A percentile compares a stretch with the other conserved stretches of the same genome.
Conservation (phyloP, 352 stramenopile species). For the Phytophthora constricta region DNA sequence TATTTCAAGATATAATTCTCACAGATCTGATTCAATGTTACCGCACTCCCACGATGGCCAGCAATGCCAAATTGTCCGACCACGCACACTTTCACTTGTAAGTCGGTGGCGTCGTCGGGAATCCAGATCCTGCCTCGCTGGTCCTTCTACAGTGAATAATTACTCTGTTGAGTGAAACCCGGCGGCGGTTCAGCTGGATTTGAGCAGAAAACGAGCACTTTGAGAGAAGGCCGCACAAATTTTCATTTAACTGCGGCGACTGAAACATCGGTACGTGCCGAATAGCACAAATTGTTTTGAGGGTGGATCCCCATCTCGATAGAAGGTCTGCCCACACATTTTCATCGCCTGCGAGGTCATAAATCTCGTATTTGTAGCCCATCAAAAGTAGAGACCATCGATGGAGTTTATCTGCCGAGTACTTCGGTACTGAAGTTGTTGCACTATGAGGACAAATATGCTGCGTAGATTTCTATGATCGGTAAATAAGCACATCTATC, state of each 20-base stretch:
- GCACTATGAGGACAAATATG: slow-evolving; percentile 13
- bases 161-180: neutral
- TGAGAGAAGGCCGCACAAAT: neutral
- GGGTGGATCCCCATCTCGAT: neutral
- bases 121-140: neutral
- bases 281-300: neutral
- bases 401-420: slow-evolving; percentile 9
- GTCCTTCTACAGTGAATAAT: neutral
- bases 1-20: slow-evolving; percentile 19
- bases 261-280: neutral
- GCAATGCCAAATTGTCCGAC: slow-evolving; percentile 29
- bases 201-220: neutral
- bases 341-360: neutral
- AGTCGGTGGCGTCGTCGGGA: slow-evolving; percentile 2
- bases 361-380: slow-evolving; percentile 15
- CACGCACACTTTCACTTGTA: slow-evolving; percentile 32
- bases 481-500: slow-evolving; percentile 25
- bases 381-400: slow-evolving; percentile 13
- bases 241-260: neutral
- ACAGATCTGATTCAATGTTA: slow-evolving; percentile 18
- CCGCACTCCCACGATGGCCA: slow-evolving; percentile 27
- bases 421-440: neutral
- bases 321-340: slow-evolving; percentile 10
- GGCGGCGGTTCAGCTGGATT: neutral
- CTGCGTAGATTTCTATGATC: slow-evolving; percentile 29